These are phyloP conservation scores for Brassica cretica DNA, from an alignment of 345 rosid genomes.

Conservation along the genomic window DNA sequence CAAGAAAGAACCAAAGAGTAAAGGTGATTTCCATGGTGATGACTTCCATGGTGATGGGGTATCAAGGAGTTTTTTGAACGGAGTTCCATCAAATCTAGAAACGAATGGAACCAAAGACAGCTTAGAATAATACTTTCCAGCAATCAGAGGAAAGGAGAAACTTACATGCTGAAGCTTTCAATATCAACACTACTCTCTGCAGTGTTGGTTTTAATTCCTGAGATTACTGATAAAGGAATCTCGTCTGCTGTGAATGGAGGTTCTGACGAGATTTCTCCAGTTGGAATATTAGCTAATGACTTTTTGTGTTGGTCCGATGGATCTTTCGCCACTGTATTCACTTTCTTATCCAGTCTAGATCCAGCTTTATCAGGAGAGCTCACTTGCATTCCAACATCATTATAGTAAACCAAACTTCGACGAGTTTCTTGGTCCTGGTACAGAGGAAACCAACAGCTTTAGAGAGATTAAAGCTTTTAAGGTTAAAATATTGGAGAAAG, in stretches of 20 bases:
- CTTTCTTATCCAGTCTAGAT: constrained; percentile 50
- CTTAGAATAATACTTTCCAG: constrained; percentile 1
- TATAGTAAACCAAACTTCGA: constrained; percentile 52
- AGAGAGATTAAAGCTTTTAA: not conserved
- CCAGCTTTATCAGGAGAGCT: constrained; percentile 46
- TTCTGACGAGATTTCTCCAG: constrained; percentile 34
- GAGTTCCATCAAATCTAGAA: constrained; percentile 82
- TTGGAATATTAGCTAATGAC: constrained; percentile 43
- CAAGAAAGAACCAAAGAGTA: constrained; percentile 76
- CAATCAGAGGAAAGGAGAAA: constrained; percentile 16
- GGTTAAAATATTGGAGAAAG: not conserved
- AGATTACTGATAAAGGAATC: constrained; percentile 26
- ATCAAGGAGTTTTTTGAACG: constrained; percentile 71
- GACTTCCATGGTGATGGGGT: constrained; percentile 91
- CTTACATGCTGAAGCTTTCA: constrained; percentile 60
- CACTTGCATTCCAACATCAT: constrained; percentile 40
- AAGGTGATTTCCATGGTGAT: constrained; percentile 92
- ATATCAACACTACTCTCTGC: constrained; percentile 41
- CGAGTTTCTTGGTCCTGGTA: constrained; percentile 55
- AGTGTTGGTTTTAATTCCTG: constrained; percentile 40
- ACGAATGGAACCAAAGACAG: constrained; percentile 19
- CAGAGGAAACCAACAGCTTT: constrained; percentile 26
- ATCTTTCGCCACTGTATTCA: constrained; percentile 36
- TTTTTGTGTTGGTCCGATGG: constrained; percentile 46
- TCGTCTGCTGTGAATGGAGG: constrained; percentile 45